phyloP scores from a whole-genome alignment of 768 basidiomycete genomes.

The Tricholoma saponaceum region DNA sequence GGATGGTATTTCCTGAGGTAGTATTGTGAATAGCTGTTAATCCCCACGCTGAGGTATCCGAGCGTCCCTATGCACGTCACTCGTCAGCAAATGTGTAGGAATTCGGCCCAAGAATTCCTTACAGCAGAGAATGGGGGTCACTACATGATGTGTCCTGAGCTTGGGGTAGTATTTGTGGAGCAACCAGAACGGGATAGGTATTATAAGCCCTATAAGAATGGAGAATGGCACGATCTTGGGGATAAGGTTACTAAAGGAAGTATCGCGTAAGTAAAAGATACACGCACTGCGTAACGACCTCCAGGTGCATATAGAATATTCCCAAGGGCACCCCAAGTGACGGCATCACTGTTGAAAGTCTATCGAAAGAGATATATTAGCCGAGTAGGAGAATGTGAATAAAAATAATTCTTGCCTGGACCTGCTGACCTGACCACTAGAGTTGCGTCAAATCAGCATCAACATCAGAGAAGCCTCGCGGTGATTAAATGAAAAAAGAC shows the following conservation, averaged over 20 bases:
- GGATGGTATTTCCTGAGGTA: constrained; percentile 40
- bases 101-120: constrained; percentile 1
- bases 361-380: constrained; percentile 2
- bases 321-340: constrained; percentile 56
- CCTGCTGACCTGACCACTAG: constrained; percentile 46
- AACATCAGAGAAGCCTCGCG: not conserved
- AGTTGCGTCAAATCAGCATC: not conserved
- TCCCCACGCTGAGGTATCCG: constrained; percentile 50
- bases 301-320: constrained; percentile 42
- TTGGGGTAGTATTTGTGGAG: constrained; percentile 46
- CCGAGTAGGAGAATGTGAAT: not conserved
- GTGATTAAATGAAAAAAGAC: constrained; percentile 20
- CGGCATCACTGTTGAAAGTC: constrained; percentile 43
- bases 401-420: constrained; percentile 19
- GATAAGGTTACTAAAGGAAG: no score
- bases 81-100: not conserved
- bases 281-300: constrained; percentile 39
- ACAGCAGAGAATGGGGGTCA: constrained; percentile 47
- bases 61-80: constrained; percentile 28
- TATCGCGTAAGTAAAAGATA: no score
- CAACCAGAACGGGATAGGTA: constrained; percentile 55
- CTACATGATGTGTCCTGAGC: constrained; percentile 40
- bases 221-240: constrained; percentile 40
- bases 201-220: constrained; percentile 44
- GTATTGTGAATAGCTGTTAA: constrained; percentile 53